These are phyloP conservation scores for Xylariales sp. DNA, from an alignment of 2,329 filamentous ascomycete species.

Conservation along the genomic window DNA sequence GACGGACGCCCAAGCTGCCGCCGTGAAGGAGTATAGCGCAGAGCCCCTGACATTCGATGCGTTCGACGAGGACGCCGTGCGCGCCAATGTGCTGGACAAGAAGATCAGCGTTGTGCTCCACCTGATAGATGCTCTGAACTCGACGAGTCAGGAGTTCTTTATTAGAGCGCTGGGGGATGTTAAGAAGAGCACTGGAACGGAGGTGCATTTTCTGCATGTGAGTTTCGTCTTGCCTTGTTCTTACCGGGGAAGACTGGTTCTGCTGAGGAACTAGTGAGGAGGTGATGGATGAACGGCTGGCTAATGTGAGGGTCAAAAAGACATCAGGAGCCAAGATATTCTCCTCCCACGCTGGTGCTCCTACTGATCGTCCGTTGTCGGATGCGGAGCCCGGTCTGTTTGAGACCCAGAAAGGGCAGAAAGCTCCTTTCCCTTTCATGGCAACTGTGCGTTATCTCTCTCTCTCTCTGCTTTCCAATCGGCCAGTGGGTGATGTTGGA, in stretches of 20 bases:
- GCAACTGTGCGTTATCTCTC: constrained; percentile 17
- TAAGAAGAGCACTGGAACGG: constrained; percentile 31
- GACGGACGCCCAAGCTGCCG: constrained; percentile 37
- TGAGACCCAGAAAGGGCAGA: constrained; percentile 35
- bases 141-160: constrained; percentile 30
- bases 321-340: constrained; percentile 50
- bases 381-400: constrained; percentile 41
- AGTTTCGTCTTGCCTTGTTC: too few species aligned
- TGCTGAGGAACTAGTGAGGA: too few species aligned
- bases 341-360: constrained; percentile 39
- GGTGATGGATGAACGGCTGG: too few species aligned
- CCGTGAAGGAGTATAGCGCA: constrained; percentile 38
- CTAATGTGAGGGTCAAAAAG: too few species aligned
- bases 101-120: constrained; percentile 44
- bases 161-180: constrained; percentile 42
- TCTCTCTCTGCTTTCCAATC: too few species aligned
- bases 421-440: constrained; percentile 17
- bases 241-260: too few species aligned
- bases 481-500: too few species aligned
- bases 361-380: constrained; percentile 33
- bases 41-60: constrained; percentile 36
- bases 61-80: constrained; percentile 30
- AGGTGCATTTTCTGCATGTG: constrained; percentile 45
- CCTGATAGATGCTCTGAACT: constrained; percentile 36
- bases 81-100: constrained; percentile 32